These are phyloP conservation scores for Stenogyne calaminthoides DNA, from an alignment of 305 asterid species.

Conservation along the genomic window DNA sequence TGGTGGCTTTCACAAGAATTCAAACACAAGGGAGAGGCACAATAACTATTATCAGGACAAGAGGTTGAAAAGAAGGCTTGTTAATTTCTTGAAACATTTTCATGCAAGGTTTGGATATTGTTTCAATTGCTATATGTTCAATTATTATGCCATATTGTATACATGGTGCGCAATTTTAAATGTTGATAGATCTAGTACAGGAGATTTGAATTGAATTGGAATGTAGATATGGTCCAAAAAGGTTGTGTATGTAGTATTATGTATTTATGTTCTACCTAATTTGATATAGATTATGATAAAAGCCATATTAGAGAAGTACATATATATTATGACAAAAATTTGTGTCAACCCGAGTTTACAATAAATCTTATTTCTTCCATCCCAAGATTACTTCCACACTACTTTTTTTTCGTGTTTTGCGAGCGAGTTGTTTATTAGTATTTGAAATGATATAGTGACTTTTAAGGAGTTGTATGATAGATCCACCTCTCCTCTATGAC, in stretches of 20 bases:
- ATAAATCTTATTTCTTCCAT: too few relatives aligned
- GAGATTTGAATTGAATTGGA: background rate
- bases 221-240: background rate
- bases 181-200: background rate
- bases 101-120: conserved; percentile 20
- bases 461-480: too few relatives aligned
- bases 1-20: conserved; percentile 80
- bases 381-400: too few relatives aligned
- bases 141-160: background rate
- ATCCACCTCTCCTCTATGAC: too few relatives aligned
- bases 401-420: too few relatives aligned
- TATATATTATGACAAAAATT: too few relatives aligned
- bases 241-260: background rate
- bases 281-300: background rate
- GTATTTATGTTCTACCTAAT: background rate
- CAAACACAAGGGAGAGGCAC: conserved; percentile 98
- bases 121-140: background rate
- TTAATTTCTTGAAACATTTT: background rate
- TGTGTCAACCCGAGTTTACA: too few relatives aligned
- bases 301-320: background rate
- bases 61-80: conserved; percentile 35
- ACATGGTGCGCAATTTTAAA: background rate
- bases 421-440: too few relatives aligned
- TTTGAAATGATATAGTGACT: too few relatives aligned
- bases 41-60: conserved; percentile 80